Conservation (phyloP, 176 grass and related monocot genomes). For the Melocanna baccifera region DNA sequence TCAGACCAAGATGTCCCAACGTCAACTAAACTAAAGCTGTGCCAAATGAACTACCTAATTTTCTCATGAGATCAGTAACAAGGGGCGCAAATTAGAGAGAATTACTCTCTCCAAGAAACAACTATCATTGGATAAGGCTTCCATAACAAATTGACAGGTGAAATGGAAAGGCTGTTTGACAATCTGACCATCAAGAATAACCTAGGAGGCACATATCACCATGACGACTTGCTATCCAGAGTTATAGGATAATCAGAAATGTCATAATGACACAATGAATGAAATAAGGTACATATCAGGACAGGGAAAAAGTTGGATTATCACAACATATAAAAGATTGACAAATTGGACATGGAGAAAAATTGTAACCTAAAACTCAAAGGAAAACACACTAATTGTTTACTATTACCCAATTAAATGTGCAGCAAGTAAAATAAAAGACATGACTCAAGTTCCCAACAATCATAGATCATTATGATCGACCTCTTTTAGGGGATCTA, state of each 20-base stretch:
- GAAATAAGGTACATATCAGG: neutral
- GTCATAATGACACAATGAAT: neutral
- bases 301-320: neutral
- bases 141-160: neutral
- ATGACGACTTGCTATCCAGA: neutral
- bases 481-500: neutral
- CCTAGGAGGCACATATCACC: neutral
- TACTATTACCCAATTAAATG: neutral
- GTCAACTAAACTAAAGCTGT: neutral
- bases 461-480: neutral
- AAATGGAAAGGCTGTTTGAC: neutral
- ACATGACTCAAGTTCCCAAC: neutral
- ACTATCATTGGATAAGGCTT: neutral
- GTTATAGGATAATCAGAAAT: neutral
- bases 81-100: neutral
- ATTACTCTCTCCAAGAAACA: neutral
- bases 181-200: neutral
- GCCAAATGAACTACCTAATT: neutral
- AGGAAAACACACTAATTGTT: neutral
- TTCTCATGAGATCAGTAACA: neutral
- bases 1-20: neutral
- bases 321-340: neutral
- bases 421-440: neutral
- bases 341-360: neutral
- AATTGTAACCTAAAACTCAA: neutral